Evolutionary conservation across 2,329 filamentous ascomycete genomes (phyloP), one percentile per base, ranked within the genome.

Genomic region (Pyrenophora teres): DNA sequence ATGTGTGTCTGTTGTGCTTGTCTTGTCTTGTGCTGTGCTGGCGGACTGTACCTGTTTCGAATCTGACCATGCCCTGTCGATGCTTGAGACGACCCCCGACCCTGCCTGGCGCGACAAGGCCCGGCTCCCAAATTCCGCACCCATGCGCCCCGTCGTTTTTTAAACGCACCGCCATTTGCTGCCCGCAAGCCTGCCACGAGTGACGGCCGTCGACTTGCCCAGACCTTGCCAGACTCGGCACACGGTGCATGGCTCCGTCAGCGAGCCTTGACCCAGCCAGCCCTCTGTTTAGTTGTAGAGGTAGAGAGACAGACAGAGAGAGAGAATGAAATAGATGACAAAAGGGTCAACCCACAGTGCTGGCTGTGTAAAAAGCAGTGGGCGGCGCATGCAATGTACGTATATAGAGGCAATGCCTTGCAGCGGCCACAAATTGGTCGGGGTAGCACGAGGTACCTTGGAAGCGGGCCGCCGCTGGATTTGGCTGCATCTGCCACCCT

Each of bases 121-220:
- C 62, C 67, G 65, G 66, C 64, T 65, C 57, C 63, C 64, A 63
- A 59, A 54, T 60, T 64, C 64, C 64, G 63, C 60, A 50, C 52
- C 27, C 27, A 30, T 30, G 27, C 27, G 27, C 27, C 9, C 56
- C 50, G 59, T 61, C 59, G 61, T 65, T 67, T 65, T 68, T 60
- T 64, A 66, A 64, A 68, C 68, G 65, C 63, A 62, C 46, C 60
- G 59, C 59, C 53, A 68, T 69, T 67, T 65, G 66, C 59, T 65
- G 52, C 41, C 35, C 47, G 57, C 55, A 54, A 25, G 47, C 46
- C 63, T 64, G 64, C 64, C 66, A 67, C 64, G 62, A 62, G 63
- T 55, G 56, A 59, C 38, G 56, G 56, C 27, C 27, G 27, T 62
- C 57, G 56, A 60, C 54, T 56, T 60, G 60, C 53, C 60, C 60